Percentiles rank a stretch among this genome's conserved stretches.
These are phyloP conservation scores for Scedosporium minutisporum DNA, from an alignment of 2,329 filamentous ascomycete genomes.

Conservation along the genomic window DNA sequence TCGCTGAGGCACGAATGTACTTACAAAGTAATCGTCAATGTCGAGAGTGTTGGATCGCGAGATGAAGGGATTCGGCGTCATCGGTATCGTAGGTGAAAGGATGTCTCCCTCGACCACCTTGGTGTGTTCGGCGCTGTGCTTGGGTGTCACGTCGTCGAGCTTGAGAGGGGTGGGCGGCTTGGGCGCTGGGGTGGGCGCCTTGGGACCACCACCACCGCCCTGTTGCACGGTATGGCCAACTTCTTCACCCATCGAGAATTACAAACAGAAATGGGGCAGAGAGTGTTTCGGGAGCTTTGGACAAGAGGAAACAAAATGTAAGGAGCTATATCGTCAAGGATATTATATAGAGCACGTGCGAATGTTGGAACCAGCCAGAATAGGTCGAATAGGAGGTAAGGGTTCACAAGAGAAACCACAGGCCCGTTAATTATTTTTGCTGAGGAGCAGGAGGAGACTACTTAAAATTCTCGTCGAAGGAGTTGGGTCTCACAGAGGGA, in stretches of 20 bases:
- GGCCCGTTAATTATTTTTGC: not conserved
- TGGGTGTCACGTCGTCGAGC: not conserved
- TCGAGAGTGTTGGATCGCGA: slow-evolving; percentile 5
- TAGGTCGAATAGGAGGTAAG: not conserved
- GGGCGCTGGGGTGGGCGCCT: not conserved
- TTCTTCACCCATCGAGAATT: not conserved
- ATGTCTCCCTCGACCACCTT: not conserved
- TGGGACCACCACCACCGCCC: not conserved
- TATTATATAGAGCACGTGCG: not conserved
- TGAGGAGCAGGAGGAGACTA: too few species aligned
- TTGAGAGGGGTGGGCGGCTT: not conserved
- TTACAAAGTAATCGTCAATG: slow-evolving; percentile 13
- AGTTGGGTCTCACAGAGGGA: too few species aligned
- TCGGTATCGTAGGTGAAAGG: not conserved
- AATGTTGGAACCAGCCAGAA: not conserved
- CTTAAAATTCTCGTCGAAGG: too few species aligned
- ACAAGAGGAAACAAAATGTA: not conserved
- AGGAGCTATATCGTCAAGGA: not conserved
- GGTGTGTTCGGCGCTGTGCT: slow-evolving; percentile 1
- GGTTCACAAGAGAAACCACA: not conserved
- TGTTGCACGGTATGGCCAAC: not conserved
- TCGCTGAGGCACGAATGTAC: not conserved
- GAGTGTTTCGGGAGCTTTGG: not conserved
- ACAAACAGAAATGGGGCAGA: not conserved
- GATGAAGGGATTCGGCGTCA: slow-evolving; percentile 2